A percentile compares a stretch with the other conserved stretches of the same genome.
phyloP scores from a whole-genome alignment of 1,139 yeast species.

The Eremothecium gossypii region DNA sequence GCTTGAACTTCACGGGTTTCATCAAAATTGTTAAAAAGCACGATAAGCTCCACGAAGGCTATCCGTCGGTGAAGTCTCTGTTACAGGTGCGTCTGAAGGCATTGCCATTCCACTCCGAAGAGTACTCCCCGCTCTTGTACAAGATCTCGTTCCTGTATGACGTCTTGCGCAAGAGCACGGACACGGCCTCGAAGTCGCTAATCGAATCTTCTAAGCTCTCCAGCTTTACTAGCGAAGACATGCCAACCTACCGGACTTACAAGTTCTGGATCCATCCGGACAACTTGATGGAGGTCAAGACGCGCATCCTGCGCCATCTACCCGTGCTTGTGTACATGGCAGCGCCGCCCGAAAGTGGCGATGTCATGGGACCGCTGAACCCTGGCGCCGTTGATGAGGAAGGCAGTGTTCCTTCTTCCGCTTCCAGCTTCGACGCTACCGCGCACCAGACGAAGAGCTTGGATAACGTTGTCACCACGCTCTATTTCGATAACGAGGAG shows the following conservation, averaged over 20 bases:
- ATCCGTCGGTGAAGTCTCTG: slow-evolving; percentile 73
- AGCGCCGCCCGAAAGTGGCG: slow-evolving; percentile 29
- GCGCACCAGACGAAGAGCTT: slow-evolving; percentile 38
- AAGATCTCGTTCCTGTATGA: slow-evolving; percentile 75
- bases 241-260: slow-evolving; percentile 61
- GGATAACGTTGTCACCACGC: slow-evolving; percentile 78
- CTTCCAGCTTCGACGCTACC: slow-evolving; percentile 22
- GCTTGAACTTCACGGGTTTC: slow-evolving; percentile 91
- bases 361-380: slow-evolving; percentile 20
- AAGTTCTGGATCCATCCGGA: slow-evolving; percentile 97
- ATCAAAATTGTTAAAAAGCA: slow-evolving; percentile 92
- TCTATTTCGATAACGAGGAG: slow-evolving; percentile 77
- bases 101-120: slow-evolving; percentile 89
- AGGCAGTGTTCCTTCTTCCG: slow-evolving; percentile 22
- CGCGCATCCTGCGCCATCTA: slow-evolving; percentile 82
- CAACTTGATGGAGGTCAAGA: slow-evolving; percentile 92
- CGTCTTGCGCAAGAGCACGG: slow-evolving; percentile 44
- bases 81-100: slow-evolving; percentile 79
- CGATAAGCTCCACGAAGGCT: slow-evolving; percentile 78
- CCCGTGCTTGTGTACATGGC: slow-evolving; percentile 78
- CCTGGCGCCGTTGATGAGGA: slow-evolving; percentile 33
- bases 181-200: slow-evolving; percentile 23
- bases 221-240: slow-evolving; percentile 24
- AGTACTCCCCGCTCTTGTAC: slow-evolving; percentile 82
- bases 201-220: slow-evolving; percentile 27